Evolutionary conservation across 176 grass and related monocot genomes (phyloP).

Genomic region (Oryza officinalis): DNA sequence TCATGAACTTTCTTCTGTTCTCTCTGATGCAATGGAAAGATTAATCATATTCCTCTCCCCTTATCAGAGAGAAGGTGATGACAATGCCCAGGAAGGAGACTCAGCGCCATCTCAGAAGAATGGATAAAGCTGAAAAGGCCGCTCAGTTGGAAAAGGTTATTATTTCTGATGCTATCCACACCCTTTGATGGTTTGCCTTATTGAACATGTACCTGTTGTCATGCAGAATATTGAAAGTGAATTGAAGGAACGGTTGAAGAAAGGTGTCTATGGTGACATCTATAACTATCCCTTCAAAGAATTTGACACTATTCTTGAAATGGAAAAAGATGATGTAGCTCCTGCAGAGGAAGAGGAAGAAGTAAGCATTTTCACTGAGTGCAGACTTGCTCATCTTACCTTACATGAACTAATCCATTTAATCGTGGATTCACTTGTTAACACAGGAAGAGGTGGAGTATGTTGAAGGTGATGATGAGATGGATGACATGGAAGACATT

Average conservation of each 20-base stretch:
- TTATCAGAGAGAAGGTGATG: conserved; percentile 87
- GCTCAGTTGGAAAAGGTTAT: conserved; percentile 83
- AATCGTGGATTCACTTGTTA: conserved; percentile 21
- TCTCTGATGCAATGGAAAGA: neutral
- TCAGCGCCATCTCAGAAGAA: conserved; percentile 61
- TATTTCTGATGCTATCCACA: neutral
- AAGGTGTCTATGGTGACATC: conserved; percentile 90
- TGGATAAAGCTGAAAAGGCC: conserved; percentile 85
- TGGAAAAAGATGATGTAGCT: conserved; percentile 45
- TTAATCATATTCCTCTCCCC: conserved; percentile 26
- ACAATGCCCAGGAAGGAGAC: conserved; percentile 78
- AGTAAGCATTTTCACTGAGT: conserved; percentile 45
- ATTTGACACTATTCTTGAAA: conserved; percentile 55
- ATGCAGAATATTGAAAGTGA: conserved; percentile 84
- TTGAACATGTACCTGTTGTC: neutral
- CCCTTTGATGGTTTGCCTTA: neutral
- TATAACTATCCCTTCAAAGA: conserved; percentile 56
- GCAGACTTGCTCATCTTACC: conserved; percentile 12
- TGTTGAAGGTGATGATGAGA: conserved; percentile 75
- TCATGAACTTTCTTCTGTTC: neutral
- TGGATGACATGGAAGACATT: conserved; percentile 78
- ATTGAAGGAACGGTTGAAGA: conserved; percentile 80
- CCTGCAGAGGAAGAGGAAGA: conserved; percentile 64
- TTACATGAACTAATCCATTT: conserved; percentile 1
- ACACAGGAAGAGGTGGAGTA: conserved; percentile 74